phyloP scores from a whole-genome alignment of 225 moss, liverwort and hornwort genomes.

The Polytrichum formosum region DNA sequence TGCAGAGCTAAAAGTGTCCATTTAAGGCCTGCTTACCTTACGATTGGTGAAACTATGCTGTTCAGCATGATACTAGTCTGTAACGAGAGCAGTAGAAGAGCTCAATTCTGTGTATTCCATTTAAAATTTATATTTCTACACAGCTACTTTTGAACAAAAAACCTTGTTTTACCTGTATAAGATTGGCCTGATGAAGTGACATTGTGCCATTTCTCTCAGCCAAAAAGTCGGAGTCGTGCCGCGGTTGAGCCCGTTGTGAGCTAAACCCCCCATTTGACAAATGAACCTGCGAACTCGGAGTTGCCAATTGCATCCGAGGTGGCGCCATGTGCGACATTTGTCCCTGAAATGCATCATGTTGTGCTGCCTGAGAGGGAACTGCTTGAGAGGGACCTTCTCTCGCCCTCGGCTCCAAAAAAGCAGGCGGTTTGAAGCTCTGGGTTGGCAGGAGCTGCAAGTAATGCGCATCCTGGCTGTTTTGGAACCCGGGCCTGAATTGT shows the following conservation, averaged over 20 bases:
- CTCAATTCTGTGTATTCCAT: background rate
- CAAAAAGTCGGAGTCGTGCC: conserved; percentile 35
- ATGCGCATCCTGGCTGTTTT: conserved; percentile 23
- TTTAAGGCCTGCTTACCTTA: too few relatives aligned
- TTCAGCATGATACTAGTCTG: too few relatives aligned
- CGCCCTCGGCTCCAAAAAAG: conserved; percentile 27
- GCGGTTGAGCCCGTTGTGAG: conserved; percentile 16
- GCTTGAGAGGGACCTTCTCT: conserved; percentile 17
- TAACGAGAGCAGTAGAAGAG: too few relatives aligned
- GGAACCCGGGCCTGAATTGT: conserved; percentile 18
- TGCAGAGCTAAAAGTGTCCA: too few relatives aligned
- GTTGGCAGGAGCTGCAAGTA: conserved; percentile 22
- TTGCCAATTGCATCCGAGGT: conserved; percentile 12
- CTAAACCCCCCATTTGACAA: conserved; percentile 22
- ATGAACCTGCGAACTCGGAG: conserved; percentile 15
- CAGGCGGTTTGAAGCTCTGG: conserved; percentile 31
- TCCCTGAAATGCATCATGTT: background rate
- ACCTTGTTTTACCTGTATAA: conserved; percentile 46
- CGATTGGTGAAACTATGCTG: too few relatives aligned
- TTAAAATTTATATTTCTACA: too few relatives aligned
- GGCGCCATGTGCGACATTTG: background rate
- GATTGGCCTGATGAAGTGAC: conserved; percentile 63
- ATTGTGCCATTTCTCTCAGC: conserved; percentile 69
- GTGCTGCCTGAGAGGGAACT: background rate
- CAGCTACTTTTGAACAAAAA: too few relatives aligned